phyloP scores from a whole-genome alignment of 2,329 filamentous ascomycete species.

The Cytospora paraplurivora region DNA sequence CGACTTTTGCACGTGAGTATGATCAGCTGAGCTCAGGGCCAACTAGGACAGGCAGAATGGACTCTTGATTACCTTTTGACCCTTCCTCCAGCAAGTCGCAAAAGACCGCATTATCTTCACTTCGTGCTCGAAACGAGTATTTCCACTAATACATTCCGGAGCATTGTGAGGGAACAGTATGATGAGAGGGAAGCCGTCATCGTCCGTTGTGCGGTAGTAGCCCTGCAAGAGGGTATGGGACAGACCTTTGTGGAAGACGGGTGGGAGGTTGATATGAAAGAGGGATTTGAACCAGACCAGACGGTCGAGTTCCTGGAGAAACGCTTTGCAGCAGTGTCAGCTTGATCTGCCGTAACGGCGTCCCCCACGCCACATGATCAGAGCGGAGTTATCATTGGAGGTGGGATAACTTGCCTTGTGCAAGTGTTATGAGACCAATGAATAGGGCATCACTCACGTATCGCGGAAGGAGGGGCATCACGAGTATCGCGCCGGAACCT shows the following conservation, averaged over 20 bases:
- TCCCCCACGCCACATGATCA: no score
- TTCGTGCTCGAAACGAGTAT: not conserved
- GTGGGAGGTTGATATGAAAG: not conserved
- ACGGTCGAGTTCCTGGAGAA: not conserved
- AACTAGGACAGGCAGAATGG: not conserved
- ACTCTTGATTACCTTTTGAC: not conserved
- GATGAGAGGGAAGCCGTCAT: not conserved
- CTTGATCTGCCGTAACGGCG: not conserved
- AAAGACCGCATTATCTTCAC: not conserved
- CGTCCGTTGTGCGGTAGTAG: constrained; percentile 1
- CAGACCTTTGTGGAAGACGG: not conserved
- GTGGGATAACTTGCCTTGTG: no score
- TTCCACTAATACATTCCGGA: not conserved
- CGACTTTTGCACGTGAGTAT: not conserved
- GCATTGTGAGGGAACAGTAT: not conserved
- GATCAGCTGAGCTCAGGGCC: not conserved
- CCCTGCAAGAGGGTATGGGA: not conserved
- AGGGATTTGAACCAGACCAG: not conserved
- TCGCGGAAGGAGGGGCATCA: constrained; percentile 7
- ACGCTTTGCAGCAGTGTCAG: not conserved
- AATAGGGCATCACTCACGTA: not conserved
- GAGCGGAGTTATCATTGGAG: not conserved
- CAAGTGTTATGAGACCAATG: not conserved
- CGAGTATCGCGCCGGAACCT: not conserved
- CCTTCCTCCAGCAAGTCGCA: not conserved